Conservation (phyloP, 495 filamentous ascomycete species). For the Emericellopsis terricola region DNA sequence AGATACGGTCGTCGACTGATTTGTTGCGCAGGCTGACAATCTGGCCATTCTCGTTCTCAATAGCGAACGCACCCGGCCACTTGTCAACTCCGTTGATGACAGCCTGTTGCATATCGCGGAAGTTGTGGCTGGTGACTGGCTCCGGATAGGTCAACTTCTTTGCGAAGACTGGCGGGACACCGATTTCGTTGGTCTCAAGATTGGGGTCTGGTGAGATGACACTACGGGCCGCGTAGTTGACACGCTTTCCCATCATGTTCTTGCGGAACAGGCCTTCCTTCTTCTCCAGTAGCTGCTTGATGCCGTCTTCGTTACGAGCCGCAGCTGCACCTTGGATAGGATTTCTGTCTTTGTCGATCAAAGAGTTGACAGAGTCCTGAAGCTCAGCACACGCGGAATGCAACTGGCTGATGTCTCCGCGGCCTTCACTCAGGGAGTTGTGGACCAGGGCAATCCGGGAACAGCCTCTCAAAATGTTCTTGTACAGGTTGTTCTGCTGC, state of each 20-base stretch:
- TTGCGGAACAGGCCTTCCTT: conserved; percentile 97
- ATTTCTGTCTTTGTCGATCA: conserved; percentile 77
- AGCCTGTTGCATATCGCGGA: conserved; percentile 85
- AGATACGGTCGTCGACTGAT: conserved; percentile 63
- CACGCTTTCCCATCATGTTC: conserved; percentile 99
- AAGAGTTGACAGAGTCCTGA: conserved; percentile 76
- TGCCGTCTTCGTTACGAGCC: conserved; percentile 57
- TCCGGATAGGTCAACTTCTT: conserved; percentile 94
- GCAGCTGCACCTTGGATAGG: conserved; percentile 56
- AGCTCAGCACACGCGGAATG: conserved; percentile 52
- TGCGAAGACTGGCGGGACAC: conserved; percentile 92
- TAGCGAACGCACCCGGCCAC: conserved; percentile 85
- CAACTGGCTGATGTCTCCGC: conserved; percentile 22
- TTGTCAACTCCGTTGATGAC: conserved; percentile 86
- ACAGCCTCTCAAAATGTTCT: conserved; percentile 53
- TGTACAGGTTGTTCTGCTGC: conserved; percentile 70
- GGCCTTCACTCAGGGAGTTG: conserved; percentile 23
- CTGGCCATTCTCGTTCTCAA: conserved; percentile 90
- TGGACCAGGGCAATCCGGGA: conserved; percentile 54
- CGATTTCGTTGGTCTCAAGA: conserved; percentile 97
- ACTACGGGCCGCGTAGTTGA: conserved; percentile 93
- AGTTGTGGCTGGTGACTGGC: conserved; percentile 93
- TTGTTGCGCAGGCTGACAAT: conserved; percentile 77
- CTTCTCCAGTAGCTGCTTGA: conserved; percentile 96
- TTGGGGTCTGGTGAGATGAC: conserved; percentile 98